Evolutionary conservation across 139 green algal genomes (phyloP).

Genomic region (Gonium pectorale): DNA sequence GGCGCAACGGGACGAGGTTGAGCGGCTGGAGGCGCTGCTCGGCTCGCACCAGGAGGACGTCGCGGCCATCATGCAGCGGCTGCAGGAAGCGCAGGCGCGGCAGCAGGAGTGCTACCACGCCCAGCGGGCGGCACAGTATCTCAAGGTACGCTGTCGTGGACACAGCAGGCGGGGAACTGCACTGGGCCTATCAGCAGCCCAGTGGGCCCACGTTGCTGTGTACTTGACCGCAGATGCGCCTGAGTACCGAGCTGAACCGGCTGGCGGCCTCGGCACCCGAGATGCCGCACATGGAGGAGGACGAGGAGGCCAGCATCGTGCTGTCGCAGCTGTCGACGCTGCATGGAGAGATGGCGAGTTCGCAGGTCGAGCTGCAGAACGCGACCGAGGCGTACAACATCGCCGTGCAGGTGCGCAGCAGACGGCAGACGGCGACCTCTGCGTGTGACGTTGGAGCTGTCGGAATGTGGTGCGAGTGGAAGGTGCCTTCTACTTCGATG

Average conservation of each 20-base stretch:
- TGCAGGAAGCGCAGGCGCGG: neutral
- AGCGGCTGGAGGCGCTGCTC: constrained; percentile 9
- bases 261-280: neutral
- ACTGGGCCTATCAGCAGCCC: no score
- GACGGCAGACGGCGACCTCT: neutral
- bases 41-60: neutral
- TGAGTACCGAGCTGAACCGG: neutral
- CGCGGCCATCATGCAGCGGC: neutral
- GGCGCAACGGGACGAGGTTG: neutral
- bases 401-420: neutral
- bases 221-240: constrained; percentile 1
- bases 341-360: neutral
- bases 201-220: no score
- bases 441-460: no score
- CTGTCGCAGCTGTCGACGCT: neutral
- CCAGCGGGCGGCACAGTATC: no score
- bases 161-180: no score
- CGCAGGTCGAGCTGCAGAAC: neutral
- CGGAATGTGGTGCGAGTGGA: no score
- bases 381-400: neutral
- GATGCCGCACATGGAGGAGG: constrained; percentile 3
- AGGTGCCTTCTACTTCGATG: no score
- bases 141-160: no score
- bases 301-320: neutral
- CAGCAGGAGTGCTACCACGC: neutral